These are phyloP conservation scores for Candida orba DNA, from an alignment of 805 yeast species.

Conservation along the genomic window DNA sequence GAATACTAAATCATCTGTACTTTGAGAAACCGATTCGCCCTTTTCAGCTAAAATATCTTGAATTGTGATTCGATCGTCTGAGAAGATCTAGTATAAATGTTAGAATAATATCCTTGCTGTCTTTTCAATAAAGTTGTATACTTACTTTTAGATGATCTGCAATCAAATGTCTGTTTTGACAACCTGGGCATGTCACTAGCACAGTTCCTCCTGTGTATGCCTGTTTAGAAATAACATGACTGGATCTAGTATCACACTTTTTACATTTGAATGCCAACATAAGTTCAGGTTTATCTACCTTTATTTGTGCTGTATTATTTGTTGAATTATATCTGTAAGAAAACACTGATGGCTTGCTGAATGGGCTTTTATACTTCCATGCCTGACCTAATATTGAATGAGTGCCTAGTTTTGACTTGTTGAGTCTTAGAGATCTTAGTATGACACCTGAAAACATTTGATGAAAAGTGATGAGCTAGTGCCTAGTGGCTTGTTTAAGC, in stretches of 20 bases:
- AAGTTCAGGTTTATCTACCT: constrained; percentile 68
- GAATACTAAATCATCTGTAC: constrained; percentile 61
- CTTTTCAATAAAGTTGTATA: neutral
- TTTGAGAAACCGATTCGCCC: constrained; percentile 66
- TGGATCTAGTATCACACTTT: constrained; percentile 73
- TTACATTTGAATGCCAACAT: constrained; percentile 93
- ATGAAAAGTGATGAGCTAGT: neutral
- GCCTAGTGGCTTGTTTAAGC: too few species aligned
- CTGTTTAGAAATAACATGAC: constrained; percentile 88
- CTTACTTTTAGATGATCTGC: constrained; percentile 72
- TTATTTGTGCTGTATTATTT: constrained; percentile 26
- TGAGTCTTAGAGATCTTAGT: neutral
- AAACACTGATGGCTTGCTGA: too few species aligned
- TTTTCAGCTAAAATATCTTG: constrained; percentile 70
- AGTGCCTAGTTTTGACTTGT: neutral
- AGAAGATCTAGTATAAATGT: constrained; percentile 47
- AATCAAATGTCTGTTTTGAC: constrained; percentile 79
- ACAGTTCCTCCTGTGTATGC: constrained; percentile 86
- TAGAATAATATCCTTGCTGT: neutral
- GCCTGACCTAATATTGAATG: too few species aligned
- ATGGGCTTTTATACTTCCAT: too few species aligned
- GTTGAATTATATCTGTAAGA: constrained; percentile 13
- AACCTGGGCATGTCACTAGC: constrained; percentile 85
- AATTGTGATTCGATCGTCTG: constrained; percentile 69
- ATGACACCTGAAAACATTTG: neutral